phyloP scores from a whole-genome alignment of 805 yeast species.

The Dipodascopsis tothii region DNA sequence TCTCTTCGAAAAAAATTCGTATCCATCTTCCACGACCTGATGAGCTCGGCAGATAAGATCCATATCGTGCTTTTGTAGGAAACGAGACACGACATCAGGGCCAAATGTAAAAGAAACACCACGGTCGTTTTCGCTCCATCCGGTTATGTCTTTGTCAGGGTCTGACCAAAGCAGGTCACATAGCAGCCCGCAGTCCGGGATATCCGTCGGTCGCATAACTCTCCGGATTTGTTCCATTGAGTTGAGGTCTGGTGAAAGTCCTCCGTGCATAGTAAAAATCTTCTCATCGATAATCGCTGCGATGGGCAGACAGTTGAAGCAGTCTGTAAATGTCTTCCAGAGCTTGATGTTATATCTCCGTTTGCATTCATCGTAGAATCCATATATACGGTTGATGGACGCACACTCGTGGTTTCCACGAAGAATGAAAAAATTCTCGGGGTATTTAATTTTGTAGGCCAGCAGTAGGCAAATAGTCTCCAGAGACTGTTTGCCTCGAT shows the following conservation, averaged over 20 bases:
- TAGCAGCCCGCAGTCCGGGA: constrained; percentile 93
- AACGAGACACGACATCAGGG: constrained; percentile 96
- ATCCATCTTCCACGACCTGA: constrained; percentile 98
- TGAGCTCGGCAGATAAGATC: constrained; percentile 97
- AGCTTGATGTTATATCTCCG: constrained; percentile 96
- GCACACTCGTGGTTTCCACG: constrained; percentile 99
- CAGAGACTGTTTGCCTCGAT: constrained; percentile 94
- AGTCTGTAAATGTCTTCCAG: constrained; percentile 98
- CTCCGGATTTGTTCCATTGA: constrained; percentile 98
- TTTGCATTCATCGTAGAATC: constrained; percentile 96
- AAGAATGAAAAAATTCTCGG: constrained; percentile 91
- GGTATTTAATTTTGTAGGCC: constrained; percentile 95
- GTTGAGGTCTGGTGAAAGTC: constrained; percentile 92
- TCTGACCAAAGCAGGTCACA: constrained; percentile 98
- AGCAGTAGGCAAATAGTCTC: constrained; percentile 90
- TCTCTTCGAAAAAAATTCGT: constrained; percentile 92
- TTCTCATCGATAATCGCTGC: constrained; percentile 98
- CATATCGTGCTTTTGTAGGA: constrained; percentile 94
- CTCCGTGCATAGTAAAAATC: constrained; percentile 98
- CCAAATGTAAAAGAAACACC: constrained; percentile 99
- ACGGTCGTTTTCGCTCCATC: constrained; percentile 98
- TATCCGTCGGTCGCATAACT: constrained; percentile 98
- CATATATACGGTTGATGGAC: constrained; percentile 93
- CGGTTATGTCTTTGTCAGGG: constrained; percentile 96
- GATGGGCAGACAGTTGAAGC: constrained; percentile 96